These are phyloP conservation scores for Lichtheimia ramosa DNA, from an alignment of 371 early-diverging fungal species.

Conservation along the genomic window DNA sequence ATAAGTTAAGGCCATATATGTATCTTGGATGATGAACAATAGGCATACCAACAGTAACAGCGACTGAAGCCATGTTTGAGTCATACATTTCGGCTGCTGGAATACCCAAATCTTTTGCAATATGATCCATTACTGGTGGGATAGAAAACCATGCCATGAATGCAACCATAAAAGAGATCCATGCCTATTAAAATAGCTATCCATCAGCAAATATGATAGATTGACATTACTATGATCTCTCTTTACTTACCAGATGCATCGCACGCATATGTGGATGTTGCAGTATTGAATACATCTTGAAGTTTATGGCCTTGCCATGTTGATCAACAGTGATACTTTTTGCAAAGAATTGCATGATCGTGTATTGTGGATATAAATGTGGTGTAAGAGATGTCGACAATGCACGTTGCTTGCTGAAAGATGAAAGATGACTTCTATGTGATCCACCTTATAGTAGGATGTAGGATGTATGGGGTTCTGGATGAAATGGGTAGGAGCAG, in stretches of 20 bases:
- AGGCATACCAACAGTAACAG: slow-evolving; percentile 32
- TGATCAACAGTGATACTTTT: slow-evolving; percentile 17
- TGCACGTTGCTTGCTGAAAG: no score
- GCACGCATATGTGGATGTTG: slow-evolving; percentile 23
- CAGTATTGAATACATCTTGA: slow-evolving; percentile 13
- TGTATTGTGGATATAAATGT: no score
- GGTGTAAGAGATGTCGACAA: no score
- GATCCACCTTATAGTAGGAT: no score
- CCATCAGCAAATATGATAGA: no score
- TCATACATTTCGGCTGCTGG: slow-evolving; percentile 18
- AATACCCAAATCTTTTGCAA: slow-evolving; percentile 20
- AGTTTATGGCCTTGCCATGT: slow-evolving; percentile 23
- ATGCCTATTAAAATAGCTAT: slow-evolving; percentile 15
- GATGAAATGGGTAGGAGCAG: no score
- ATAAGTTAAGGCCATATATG: no score
- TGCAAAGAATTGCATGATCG: slow-evolving; percentile 6
- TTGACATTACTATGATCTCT: no score
- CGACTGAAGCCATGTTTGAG: slow-evolving; percentile 34
- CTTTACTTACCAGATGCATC: slow-evolving; percentile 18
- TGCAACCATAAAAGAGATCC: slow-evolving; percentile 37
- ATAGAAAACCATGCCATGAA: slow-evolving; percentile 63
- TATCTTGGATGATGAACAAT: no score
- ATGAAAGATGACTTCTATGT: no score
- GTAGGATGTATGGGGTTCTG: no score
- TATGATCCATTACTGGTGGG: slow-evolving; percentile 45